Evolutionary conservation across 306 rosid genomes (phyloP).

Genomic region (Corylus heterophylla): DNA sequence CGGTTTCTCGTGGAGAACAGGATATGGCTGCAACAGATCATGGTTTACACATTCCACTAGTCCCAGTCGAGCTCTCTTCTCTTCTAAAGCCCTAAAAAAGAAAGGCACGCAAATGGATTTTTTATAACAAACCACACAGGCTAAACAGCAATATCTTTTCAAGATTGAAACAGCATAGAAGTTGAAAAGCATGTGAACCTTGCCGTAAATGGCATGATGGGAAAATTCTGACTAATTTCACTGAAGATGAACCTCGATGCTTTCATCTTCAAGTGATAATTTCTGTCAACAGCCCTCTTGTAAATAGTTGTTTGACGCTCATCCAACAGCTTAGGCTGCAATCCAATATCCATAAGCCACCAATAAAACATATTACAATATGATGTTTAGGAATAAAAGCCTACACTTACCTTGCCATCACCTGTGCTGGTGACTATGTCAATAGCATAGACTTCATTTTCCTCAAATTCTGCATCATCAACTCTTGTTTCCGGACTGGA

Average conservation of each 20-base stretch:
- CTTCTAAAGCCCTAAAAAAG: slow-evolving; percentile 78
- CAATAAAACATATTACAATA: background rate
- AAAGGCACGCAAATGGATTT: background rate
- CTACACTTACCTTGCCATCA: slow-evolving; percentile 75
- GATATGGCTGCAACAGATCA: slow-evolving; percentile 93
- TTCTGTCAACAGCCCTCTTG: slow-evolving; percentile 95
- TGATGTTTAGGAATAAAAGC: background rate
- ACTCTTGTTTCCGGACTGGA: slow-evolving; percentile 85
- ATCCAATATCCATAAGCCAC: background rate
- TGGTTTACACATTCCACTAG: slow-evolving; percentile 86
- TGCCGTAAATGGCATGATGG: too few relatives aligned
- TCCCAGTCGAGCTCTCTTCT: slow-evolving; percentile 91
- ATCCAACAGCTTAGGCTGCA: slow-evolving; percentile 92
- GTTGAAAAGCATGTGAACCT: background rate
- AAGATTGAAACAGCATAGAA: background rate
- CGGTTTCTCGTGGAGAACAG: slow-evolving; percentile 94
- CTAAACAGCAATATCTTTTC: background rate
- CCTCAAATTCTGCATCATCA: slow-evolving; percentile 94
- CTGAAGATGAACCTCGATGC: slow-evolving; percentile 98
- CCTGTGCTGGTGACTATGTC: slow-evolving; percentile 98
- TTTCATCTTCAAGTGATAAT: slow-evolving; percentile 91
- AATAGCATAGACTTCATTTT: slow-evolving; percentile 89
- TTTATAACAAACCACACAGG: background rate
- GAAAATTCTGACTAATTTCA: slow-evolving; percentile 66
- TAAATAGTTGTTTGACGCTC: slow-evolving; percentile 97